Percentiles rank a stretch among this genome's conserved stretches.
Conservation (phyloP, 805 yeast species). For the Candida khao-thaluensis region DNA sequence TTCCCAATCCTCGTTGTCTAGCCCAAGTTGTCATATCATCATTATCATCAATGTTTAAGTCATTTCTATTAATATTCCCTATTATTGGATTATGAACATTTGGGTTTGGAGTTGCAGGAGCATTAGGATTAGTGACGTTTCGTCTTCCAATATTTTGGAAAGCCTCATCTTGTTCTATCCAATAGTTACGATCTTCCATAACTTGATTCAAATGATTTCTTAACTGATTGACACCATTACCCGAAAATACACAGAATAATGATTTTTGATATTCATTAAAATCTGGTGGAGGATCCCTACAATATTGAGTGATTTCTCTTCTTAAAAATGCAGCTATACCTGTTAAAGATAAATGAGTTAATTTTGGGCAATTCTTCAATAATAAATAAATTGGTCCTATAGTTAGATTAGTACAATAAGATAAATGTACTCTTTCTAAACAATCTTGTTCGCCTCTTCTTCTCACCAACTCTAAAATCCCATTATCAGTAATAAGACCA, state of each 20-base stretch:
- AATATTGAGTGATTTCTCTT: conserved; percentile 78
- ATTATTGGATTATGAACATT: not conserved
- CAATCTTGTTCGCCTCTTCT: conserved; percentile 74
- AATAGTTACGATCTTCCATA: conserved; percentile 36
- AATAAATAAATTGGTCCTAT: conserved; percentile 74
- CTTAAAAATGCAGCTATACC: conserved; percentile 90
- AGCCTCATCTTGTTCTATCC: conserved; percentile 32
- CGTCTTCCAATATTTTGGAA: conserved; percentile 27
- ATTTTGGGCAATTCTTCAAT: conserved; percentile 74
- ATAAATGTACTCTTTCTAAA: conserved; percentile 87
- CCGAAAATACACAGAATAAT: conserved; percentile 90
- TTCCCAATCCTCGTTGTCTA: conserved; percentile 30
- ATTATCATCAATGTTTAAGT: conserved; percentile 11
- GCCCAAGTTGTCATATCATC: conserved; percentile 28
- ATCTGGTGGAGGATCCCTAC: conserved; percentile 91
- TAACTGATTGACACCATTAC: conserved; percentile 77
- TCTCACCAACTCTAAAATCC: conserved; percentile 65
- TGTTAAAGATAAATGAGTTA: conserved; percentile 88
- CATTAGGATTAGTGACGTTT: conserved; percentile 6
- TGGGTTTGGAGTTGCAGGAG: too few species aligned
- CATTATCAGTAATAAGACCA: conserved; percentile 80
- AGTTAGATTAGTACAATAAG: conserved; percentile 82
- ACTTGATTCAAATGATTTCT: conserved; percentile 62
- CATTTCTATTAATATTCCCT: conserved; percentile 2
- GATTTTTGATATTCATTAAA: conserved; percentile 83